A percentile compares a stretch with the other conserved stretches of the same genome.
phyloP scores from a whole-genome alignment of 345 rosid species.

The Pistacia vera region DNA sequence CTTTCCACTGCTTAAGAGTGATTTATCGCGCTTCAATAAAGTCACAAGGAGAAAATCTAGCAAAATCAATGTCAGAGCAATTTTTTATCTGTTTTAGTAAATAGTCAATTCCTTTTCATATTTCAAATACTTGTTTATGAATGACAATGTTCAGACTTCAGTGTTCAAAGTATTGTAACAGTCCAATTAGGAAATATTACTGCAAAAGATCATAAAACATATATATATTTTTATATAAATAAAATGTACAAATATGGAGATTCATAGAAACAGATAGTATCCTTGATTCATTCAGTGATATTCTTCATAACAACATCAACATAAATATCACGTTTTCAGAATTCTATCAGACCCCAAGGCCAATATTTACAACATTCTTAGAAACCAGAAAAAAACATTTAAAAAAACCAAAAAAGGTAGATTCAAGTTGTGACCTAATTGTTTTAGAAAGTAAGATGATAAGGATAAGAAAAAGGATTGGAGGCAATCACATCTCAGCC shows the following conservation, averaged over 20 bases:
- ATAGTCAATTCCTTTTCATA: too few species aligned
- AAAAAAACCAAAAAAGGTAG: neutral
- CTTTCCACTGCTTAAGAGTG: too few species aligned
- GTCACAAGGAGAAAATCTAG: too few species aligned
- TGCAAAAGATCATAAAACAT: too few species aligned
- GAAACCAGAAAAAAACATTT: neutral
- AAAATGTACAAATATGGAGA: neutral
- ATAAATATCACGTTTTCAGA: neutral
- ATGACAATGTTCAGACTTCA: too few species aligned
- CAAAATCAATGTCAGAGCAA: too few species aligned
- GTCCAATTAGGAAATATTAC: neutral
- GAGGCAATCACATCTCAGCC: constrained; percentile 62
- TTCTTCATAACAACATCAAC: neutral
- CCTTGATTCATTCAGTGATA: neutral
- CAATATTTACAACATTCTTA: constrained; percentile 22
- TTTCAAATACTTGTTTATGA: too few species aligned
- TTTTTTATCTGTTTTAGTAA: too few species aligned
- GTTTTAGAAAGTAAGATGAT: neutral
- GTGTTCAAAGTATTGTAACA: too few species aligned
- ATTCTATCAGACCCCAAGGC: constrained; percentile 1
- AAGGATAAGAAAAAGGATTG: neutral
- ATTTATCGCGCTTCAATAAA: too few species aligned
- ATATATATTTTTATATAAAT: too few species aligned
- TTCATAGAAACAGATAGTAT: neutral
- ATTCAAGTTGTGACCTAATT: constrained; percentile 1